A percentile compares a stretch with the other conserved stretches of the same genome.
phyloP scores from a whole-genome alignment of 768 basidiomycete genomes.

The Suillus fuscotomentosus region DNA sequence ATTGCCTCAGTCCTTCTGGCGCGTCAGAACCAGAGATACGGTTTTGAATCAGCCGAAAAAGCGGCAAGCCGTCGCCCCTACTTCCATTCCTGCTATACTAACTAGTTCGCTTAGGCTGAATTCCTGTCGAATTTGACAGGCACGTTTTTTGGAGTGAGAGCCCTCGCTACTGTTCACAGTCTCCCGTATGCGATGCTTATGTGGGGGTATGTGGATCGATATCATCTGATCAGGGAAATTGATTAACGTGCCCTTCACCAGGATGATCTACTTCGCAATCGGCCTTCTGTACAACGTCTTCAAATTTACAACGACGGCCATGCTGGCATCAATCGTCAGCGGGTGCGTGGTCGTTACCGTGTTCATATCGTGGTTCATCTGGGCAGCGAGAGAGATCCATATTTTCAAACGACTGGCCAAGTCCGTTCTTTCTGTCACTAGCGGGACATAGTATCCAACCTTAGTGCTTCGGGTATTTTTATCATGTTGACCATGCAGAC shows the following conservation, averaged over 20 bases:
- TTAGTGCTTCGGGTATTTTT: not conserved
- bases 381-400: not conserved
- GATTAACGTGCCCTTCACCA: constrained; percentile 6
- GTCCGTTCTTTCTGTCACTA: not conserved
- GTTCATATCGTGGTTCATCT: constrained; percentile 19
- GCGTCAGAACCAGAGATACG: constrained; percentile 34
- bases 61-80: constrained; percentile 24
- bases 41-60: constrained; percentile 20
- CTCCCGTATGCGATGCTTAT: constrained; percentile 32
- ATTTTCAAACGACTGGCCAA: not conserved
- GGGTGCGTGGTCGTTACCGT: constrained; percentile 16
- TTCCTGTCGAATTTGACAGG: constrained; percentile 22
- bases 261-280: constrained; percentile 26
- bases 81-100: not conserved
- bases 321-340: constrained; percentile 15
- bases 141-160: constrained; percentile 21
- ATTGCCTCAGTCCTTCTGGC: constrained; percentile 34
- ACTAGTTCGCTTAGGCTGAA: constrained; percentile 13
- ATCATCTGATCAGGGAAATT: not conserved
- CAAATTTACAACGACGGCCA: constrained; percentile 9
- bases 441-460: not conserved
- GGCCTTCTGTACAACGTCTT: constrained; percentile 26
- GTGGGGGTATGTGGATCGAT: constrained; percentile 23
- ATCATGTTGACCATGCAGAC: not conserved
- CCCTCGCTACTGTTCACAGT: constrained; percentile 31